Percentiles rank a stretch among this genome's conserved stretches.
Conservation (phyloP, 2,329 filamentous ascomycete genomes). For the Cordyceps tenuipes region DNA sequence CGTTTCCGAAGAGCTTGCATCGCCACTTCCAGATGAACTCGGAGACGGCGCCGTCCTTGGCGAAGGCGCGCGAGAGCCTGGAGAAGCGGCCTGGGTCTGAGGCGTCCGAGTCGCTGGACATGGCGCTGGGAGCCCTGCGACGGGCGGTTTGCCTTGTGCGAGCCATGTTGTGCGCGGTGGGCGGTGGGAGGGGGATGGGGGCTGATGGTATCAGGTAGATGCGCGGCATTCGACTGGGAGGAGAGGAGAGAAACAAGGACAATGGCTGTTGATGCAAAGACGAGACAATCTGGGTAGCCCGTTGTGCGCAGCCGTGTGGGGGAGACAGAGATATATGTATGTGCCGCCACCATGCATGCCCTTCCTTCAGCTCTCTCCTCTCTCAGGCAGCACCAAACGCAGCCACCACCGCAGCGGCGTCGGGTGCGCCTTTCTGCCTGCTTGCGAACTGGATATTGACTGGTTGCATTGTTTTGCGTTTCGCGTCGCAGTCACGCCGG, state of each 20-base stretch:
- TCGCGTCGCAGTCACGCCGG: not conserved
- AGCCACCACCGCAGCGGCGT: too few relatives aligned
- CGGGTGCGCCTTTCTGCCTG: not conserved
- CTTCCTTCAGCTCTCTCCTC: not conserved
- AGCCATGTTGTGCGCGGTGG: not conserved
- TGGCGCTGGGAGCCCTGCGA: not conserved
- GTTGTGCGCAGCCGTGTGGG: not conserved
- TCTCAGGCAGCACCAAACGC: not conserved
- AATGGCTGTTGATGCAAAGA: not conserved
- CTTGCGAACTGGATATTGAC: not conserved
- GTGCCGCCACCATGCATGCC: too few relatives aligned
- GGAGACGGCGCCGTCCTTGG: slow-evolving; percentile 16
- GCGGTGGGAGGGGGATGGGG: too few relatives aligned
- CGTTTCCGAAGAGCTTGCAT: slow-evolving; percentile 21
- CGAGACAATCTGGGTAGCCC: not conserved
- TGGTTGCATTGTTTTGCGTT: not conserved
- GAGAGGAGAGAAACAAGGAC: not conserved
- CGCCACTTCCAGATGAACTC: slow-evolving; percentile 25
- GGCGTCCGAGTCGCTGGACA: not conserved
- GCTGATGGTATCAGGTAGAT: not conserved
- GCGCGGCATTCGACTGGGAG: not conserved
- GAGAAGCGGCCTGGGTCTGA: not conserved
- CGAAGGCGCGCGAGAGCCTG: not conserved
- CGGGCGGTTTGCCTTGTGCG: not conserved
- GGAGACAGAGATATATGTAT: not conserved